Percentiles rank a stretch among this genome's conserved stretches.
Evolutionary conservation across 106 monocot genomes (phyloP).

Genomic region (Dioscorea dumetorum): DNA sequence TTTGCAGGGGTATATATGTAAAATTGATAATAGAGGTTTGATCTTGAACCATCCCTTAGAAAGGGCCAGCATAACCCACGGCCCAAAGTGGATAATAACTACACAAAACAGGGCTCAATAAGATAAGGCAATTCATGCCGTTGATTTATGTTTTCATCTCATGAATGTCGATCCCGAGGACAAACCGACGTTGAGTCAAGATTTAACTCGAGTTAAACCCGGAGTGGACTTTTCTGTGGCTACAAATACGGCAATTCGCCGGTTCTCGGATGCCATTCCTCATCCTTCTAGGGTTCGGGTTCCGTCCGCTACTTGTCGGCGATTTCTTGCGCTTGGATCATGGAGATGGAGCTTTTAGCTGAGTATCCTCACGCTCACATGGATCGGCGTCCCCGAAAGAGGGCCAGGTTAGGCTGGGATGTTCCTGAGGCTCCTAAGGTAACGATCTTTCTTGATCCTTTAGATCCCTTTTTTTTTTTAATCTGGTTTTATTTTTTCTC

Average conservation of each 20-base stretch:
- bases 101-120: too few species aligned
- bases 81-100: too few species aligned
- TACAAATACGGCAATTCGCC: not conserved
- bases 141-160: too few species aligned
- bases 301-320: not conserved
- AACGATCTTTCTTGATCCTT: not conserved
- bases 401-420: constrained; percentile 44
- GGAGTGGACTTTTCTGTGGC: not conserved
- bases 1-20: too few species aligned
- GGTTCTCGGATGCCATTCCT: not conserved
- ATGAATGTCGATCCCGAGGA: too few species aligned
- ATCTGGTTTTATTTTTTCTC: not conserved
- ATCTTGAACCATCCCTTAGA: too few species aligned
- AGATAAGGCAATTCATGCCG: too few species aligned
- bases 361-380: constrained; percentile 40
- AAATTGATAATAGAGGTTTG: too few species aligned
- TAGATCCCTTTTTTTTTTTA: not conserved
- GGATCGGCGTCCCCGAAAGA: constrained; percentile 43
- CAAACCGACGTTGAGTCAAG: not conserved
- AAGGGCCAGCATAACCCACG: too few species aligned
- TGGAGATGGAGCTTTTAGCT: constrained; percentile 39
- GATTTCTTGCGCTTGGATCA: not conserved
- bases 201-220: not conserved
- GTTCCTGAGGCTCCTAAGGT: constrained; percentile 22
- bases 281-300: not conserved